Conservation (phyloP, 2,329 filamentous ascomycete genomes). For the Daldinia sp. region DNA sequence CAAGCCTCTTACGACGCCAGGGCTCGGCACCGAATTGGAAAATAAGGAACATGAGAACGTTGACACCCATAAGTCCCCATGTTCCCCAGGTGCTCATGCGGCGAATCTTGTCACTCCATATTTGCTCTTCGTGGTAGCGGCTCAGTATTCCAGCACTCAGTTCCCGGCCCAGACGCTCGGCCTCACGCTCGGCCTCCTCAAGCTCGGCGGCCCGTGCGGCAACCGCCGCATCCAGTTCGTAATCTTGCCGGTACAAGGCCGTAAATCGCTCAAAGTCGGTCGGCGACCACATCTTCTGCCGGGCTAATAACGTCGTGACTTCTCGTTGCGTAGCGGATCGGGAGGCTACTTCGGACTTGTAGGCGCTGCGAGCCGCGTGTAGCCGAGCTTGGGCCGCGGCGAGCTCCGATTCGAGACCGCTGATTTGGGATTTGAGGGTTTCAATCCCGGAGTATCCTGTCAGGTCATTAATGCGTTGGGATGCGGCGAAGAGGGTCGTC, state of each 20-base stretch:
- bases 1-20: slow-evolving; percentile 83
- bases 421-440: slow-evolving; percentile 80
- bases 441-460: slow-evolving; percentile 96
- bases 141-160: slow-evolving; percentile 85
- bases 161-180: slow-evolving; percentile 78
- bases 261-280: slow-evolving; percentile 94
- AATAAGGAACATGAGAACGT: slow-evolving; percentile 86
- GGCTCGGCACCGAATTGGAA: slow-evolving; percentile 92
- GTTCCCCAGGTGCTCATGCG: slow-evolving; percentile 98
- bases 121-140: slow-evolving; percentile 98
- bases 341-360: slow-evolving; percentile 83
- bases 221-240: slow-evolving; percentile 89
- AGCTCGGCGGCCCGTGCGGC: slow-evolving; percentile 74
- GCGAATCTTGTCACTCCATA: slow-evolving; percentile 97
- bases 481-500: slow-evolving; percentile 82
- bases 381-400: slow-evolving; percentile 70
- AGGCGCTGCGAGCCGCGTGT: slow-evolving; percentile 74
- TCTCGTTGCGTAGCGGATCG: slow-evolving; percentile 93
- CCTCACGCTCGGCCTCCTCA: slow-evolving; percentile 77
- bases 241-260: slow-evolving; percentile 87
- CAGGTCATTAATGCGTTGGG: slow-evolving; percentile 89
- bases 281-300: slow-evolving; percentile 92
- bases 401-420: slow-evolving; percentile 68
- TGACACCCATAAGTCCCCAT: slow-evolving; percentile 97
- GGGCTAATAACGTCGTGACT: slow-evolving; percentile 90